Conservation (phyloP, 225 moss, liverwort and hornwort genomes). For the Physcomitrellopsis africana region DNA sequence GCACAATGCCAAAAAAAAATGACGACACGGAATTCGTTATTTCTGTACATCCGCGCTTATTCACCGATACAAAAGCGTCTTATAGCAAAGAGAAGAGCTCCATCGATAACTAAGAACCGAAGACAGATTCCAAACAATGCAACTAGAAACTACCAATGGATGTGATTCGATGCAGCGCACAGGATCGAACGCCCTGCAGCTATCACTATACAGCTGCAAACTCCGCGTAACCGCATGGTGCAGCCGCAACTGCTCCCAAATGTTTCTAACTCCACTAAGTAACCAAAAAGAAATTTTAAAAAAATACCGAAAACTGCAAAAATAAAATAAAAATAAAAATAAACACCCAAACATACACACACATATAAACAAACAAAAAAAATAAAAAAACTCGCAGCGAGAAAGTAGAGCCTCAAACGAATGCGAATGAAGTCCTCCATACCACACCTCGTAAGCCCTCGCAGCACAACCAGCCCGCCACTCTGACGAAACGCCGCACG, state of each 20-base stretch:
- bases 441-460: conserved; percentile 9
- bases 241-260: conserved; percentile 12
- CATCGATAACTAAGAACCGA: background rate
- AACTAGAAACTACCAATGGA: conserved; percentile 24
- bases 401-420: background rate
- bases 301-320: too few relatives aligned
- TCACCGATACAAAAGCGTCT: background rate
- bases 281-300: background rate
- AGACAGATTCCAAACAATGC: conserved; percentile 21
- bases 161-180: conserved; percentile 15
- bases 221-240: background rate
- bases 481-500: conserved; percentile 3
- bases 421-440: conserved; percentile 24
- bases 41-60: conserved; percentile 10
- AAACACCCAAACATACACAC: background rate
- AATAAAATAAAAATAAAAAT: background rate
- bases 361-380: too few relatives aligned
- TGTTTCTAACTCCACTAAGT: background rate
- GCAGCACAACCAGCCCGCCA: conserved; percentile 13
- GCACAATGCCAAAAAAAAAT: background rate
- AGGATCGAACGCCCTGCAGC: conserved; percentile 20
- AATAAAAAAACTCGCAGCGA: conserved; percentile 4
- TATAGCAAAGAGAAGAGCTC: background rate
- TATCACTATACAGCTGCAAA: background rate
- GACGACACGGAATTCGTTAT: background rate